Percentiles rank a stretch among this genome's conserved stretches.
These are phyloP conservation scores for Neurospora sp. DNA, from an alignment of 495 filamentous ascomycete genomes.

Conservation along the genomic window DNA sequence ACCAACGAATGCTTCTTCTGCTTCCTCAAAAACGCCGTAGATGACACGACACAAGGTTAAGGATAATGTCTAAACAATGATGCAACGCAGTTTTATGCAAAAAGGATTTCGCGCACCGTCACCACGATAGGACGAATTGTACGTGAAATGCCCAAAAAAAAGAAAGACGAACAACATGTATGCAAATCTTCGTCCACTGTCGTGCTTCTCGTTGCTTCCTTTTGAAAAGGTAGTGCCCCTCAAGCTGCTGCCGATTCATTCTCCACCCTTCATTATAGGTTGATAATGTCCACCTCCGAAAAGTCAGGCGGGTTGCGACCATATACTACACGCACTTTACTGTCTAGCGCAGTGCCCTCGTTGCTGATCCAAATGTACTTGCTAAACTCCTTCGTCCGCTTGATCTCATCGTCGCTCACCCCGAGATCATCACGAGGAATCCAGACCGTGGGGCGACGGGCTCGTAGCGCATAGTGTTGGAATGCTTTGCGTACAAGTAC, in stretches of 20 bases:
- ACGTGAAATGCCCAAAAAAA: not conserved
- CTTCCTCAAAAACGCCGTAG: not conserved
- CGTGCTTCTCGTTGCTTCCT: not conserved
- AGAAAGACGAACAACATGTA: not conserved
- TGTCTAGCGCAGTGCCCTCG: conserved; percentile 77
- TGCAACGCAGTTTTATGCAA: not conserved
- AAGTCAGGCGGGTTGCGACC: conserved; percentile 85
- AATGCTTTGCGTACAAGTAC: conserved; percentile 80
- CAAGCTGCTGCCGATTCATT: not conserved
- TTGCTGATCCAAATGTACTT: conserved; percentile 91
- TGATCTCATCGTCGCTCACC: conserved; percentile 84
- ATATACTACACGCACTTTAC: conserved; percentile 77
- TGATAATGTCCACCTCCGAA: conserved; percentile 80
- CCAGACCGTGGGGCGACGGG: conserved; percentile 83
- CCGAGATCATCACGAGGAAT: conserved; percentile 88
- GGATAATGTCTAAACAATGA: not conserved
- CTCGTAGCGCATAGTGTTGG: conserved; percentile 78
- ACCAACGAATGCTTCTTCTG: not conserved
- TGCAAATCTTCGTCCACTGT: not conserved
- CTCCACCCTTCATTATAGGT: conserved; percentile 42
- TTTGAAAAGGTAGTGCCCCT: not conserved
- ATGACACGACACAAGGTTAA: not conserved
- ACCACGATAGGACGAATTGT: not conserved
- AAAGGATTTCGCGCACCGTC: not conserved
- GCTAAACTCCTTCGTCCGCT: conserved; percentile 63